These are phyloP conservation scores for Eucalyptus pauciflora DNA, from an alignment of 345 rosid genomes.

Conservation along the genomic window DNA sequence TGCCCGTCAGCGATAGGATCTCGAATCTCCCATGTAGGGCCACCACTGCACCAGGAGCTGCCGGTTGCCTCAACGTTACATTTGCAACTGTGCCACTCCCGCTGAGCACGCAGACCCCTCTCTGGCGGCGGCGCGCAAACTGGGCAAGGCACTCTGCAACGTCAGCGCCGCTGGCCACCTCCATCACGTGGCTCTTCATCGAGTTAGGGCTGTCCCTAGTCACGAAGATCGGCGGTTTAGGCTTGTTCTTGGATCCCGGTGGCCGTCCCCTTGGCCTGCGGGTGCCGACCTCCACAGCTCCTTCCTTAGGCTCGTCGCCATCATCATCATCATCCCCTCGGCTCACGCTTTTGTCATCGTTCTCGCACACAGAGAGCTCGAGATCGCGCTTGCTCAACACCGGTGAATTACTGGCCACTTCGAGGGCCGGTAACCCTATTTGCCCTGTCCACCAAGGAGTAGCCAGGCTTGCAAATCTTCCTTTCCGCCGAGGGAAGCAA, in stretches of 20 bases:
- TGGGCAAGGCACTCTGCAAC: constrained; percentile 68
- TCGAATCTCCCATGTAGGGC: constrained; percentile 82
- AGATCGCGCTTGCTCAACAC: not conserved
- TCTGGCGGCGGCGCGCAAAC: constrained; percentile 73
- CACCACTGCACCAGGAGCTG: constrained; percentile 59
- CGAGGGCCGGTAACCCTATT: not conserved
- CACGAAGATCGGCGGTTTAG: constrained; percentile 71
- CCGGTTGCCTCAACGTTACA: constrained; percentile 75
- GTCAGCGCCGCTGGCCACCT: constrained; percentile 73
- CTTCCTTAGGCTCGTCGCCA: not conserved
- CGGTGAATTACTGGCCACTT: not conserved
- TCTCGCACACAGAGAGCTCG: not conserved
- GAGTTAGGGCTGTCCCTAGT: constrained; percentile 95
- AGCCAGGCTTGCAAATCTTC: not conserved
- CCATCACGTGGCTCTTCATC: constrained; percentile 83
- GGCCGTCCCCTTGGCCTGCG: constrained; percentile 85
- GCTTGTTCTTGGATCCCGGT: constrained; percentile 83
- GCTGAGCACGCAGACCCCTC: constrained; percentile 70
- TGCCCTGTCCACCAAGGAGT: not conserved
- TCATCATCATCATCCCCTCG: constrained; percentile 30
- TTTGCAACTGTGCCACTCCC: constrained; percentile 82
- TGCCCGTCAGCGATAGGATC: constrained; percentile 71
- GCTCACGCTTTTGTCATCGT: constrained; percentile 16
- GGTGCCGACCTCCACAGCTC: constrained; percentile 8
- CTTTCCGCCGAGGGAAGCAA: not conserved